A percentile compares a stretch with the other conserved stretches of the same genome.
Conservation (phyloP, 306 rosid species). For the Betula pendula region DNA sequence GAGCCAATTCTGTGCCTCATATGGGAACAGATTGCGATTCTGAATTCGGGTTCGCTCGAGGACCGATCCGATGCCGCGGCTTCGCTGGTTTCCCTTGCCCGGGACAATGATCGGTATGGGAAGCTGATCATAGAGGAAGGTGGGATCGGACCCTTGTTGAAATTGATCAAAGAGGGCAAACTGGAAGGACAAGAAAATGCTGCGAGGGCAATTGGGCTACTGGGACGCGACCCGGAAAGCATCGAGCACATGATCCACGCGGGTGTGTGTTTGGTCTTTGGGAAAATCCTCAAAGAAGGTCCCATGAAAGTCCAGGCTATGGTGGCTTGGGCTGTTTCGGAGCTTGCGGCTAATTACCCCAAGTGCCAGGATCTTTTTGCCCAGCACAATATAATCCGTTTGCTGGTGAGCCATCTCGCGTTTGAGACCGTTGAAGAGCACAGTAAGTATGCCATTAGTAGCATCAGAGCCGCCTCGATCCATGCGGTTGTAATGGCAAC, state of each 20-base stretch:
- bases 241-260: conserved; percentile 66
- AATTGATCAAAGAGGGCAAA: conserved; percentile 70
- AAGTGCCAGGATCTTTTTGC: conserved; percentile 85
- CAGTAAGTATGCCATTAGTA: conserved; percentile 67
- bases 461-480: conserved; percentile 62
- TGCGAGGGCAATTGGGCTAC: conserved; percentile 63
- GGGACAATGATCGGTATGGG: conserved; percentile 68
- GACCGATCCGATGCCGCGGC: conserved; percentile 84
- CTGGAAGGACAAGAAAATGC: conserved; percentile 77
- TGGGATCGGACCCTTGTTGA: conserved; percentile 69
- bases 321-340: conserved; percentile 84
- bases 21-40: conserved; percentile 87
- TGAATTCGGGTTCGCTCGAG: conserved; percentile 54
- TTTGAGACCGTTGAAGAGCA: conserved; percentile 90
- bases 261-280: conserved; percentile 69
- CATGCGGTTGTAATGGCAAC: conserved; percentile 78
- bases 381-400: conserved; percentile 71
- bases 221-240: conserved; percentile 73
- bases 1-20: conserved; percentile 77
- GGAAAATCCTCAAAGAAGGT: conserved; percentile 75
- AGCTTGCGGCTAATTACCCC: conserved; percentile 61
- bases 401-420: conserved; percentile 87
- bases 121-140: conserved; percentile 80
- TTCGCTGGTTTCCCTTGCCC: conserved; percentile 64
- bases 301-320: conserved; percentile 74